phyloP scores from a whole-genome alignment of 148 eudicot genomes.

The Camellia sinensis region DNA sequence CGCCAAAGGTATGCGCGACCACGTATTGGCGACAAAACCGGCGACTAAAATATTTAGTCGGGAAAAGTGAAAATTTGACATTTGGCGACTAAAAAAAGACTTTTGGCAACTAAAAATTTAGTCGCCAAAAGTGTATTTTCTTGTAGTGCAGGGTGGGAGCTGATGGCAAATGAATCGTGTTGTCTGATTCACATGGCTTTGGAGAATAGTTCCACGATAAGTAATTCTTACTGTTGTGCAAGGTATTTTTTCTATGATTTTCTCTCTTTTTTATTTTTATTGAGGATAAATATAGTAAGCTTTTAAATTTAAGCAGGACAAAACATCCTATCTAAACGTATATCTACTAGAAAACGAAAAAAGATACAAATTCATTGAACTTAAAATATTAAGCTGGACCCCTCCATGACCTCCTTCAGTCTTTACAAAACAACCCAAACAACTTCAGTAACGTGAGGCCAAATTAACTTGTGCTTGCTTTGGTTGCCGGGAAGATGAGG shows the following conservation, averaged over 20 bases:
- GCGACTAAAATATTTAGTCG: too few species aligned
- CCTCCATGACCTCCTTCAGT: neutral
- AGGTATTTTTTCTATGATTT: neutral
- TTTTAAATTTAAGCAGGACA: neutral
- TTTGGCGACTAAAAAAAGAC: too few species aligned
- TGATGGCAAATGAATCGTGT: neutral
- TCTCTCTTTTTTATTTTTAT: neutral
- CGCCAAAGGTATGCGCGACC: too few species aligned
- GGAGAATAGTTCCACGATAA: neutral
- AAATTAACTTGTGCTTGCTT: too few species aligned
- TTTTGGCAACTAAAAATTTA: too few species aligned
- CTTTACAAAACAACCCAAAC: neutral
- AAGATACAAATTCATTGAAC: neutral
- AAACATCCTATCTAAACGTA: neutral
- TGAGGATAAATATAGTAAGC: neutral
- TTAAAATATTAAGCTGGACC: neutral
- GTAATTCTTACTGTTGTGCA: neutral
- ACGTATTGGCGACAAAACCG: too few species aligned
- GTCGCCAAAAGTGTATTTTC: too few species aligned
- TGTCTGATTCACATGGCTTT: slow-evolving; percentile 3
- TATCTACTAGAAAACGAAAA: neutral
- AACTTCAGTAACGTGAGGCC: neutral
- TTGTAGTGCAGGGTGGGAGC: neutral
- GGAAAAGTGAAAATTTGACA: too few species aligned
- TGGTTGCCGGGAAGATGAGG: too few species aligned